These are phyloP conservation scores for Camellia sinensis DNA, from an alignment of 148 eudicot genomes.

Conservation along the genomic window DNA sequence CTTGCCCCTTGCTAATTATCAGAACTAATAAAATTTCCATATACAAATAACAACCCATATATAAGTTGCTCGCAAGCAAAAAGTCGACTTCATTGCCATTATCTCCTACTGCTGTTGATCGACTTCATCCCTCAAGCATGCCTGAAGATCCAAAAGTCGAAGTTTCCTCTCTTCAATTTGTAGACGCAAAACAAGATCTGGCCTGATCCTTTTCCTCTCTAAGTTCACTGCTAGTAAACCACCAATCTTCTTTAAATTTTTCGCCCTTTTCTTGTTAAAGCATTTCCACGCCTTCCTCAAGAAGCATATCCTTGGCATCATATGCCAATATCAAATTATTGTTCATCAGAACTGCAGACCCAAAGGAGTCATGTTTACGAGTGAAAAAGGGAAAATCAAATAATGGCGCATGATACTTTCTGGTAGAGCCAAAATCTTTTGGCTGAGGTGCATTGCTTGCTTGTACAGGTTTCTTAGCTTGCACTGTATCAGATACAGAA, in stretches of 20 bases:
- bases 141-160: conserved; percentile 68
- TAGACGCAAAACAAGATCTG: conserved; percentile 78
- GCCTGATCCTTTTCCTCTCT: conserved; percentile 89
- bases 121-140: conserved; percentile 79
- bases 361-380: conserved; percentile 75
- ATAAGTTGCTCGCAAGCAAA: not conserved
- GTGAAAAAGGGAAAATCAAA: conserved; percentile 97
- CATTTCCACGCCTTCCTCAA: conserved; percentile 64
- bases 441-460: conserved; percentile 42
- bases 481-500: conserved; percentile 50
- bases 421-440: conserved; percentile 55
- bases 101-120: conserved; percentile 94
- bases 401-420: conserved; percentile 95
- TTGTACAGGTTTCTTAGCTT: conserved; percentile 56
- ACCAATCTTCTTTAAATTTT: conserved; percentile 71
- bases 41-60: not conserved
- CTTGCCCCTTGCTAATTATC: not conserved
- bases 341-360: conserved; percentile 52
- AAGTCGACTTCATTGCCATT: conserved; percentile 82
- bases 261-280: conserved; percentile 66
- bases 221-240: conserved; percentile 69
- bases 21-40: not conserved
- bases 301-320: conserved; percentile 77
- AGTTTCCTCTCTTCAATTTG: conserved; percentile 95
- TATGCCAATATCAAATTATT: conserved; percentile 69